These are phyloP conservation scores for Pestalotiopsis sp. DNA, from an alignment of 2,329 filamentous ascomycete genomes.

Conservation along the genomic window DNA sequence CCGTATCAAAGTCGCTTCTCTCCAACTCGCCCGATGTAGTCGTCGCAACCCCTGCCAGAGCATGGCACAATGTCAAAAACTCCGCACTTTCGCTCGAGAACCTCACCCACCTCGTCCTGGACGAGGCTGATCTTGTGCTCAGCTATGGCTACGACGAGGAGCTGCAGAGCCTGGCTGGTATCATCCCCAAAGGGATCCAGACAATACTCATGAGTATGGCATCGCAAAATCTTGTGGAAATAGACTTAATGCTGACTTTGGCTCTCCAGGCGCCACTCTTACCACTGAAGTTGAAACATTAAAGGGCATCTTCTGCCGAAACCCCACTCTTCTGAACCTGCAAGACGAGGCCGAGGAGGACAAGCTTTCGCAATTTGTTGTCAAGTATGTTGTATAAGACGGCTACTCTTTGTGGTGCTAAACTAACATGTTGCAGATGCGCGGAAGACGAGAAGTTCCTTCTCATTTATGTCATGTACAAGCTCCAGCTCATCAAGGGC, in stretches of 20 bases:
- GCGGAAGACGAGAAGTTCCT: slow-evolving; percentile 98
- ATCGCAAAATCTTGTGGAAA: not conserved
- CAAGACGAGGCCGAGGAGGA: slow-evolving; percentile 78
- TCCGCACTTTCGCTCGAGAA: slow-evolving; percentile 71
- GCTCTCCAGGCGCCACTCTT: slow-evolving; percentile 65
- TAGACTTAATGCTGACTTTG: not conserved
- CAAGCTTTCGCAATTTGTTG: slow-evolving; percentile 82
- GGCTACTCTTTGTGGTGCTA: not conserved
- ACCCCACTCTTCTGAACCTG: slow-evolving; percentile 78
- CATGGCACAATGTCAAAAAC: slow-evolving; percentile 75
- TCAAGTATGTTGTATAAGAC: slow-evolving; percentile 61
- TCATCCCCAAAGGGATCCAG: slow-evolving; percentile 83
- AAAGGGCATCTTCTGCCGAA: slow-evolving; percentile 82
- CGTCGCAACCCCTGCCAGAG: slow-evolving; percentile 86
- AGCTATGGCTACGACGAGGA: slow-evolving; percentile 87
- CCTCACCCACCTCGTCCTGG: slow-evolving; percentile 80
- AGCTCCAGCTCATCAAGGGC: slow-evolving; percentile 89
- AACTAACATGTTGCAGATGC: slow-evolving; percentile 10
- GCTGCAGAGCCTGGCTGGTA: slow-evolving; percentile 75
- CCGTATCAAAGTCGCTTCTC: slow-evolving; percentile 84
- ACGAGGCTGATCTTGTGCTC: slow-evolving; percentile 91
- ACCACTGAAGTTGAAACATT: slow-evolving; percentile 85
- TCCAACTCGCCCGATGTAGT: slow-evolving; percentile 87
- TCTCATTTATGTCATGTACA: slow-evolving; percentile 91
- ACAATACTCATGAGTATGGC: slow-evolving; percentile 79